Evolutionary conservation across 1,284 basidiomycete species (phyloP).

Genomic region (Malassezia sympodialis): DNA sequence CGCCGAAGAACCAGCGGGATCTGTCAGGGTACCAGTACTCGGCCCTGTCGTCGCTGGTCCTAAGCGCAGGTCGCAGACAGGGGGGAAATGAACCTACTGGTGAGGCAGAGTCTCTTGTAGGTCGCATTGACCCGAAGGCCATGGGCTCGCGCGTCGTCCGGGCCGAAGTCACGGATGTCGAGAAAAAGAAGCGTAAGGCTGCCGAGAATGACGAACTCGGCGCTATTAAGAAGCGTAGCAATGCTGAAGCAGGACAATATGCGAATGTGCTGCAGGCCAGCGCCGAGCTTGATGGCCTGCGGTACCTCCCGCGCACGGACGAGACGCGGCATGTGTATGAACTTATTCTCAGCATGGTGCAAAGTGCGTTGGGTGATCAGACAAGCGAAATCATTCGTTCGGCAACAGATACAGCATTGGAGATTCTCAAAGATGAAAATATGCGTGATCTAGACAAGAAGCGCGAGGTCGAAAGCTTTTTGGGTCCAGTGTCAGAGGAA

Average conservation of each 20-base stretch:
- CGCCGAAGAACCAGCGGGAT: slow-evolving; percentile 40
- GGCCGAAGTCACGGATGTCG: slow-evolving; percentile 77
- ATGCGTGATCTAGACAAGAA: slow-evolving; percentile 98
- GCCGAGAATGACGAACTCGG: slow-evolving; percentile 27
- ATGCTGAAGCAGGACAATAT: slow-evolving; percentile 42
- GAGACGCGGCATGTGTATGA: slow-evolving; percentile 93
- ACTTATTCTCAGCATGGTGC: slow-evolving; percentile 70
- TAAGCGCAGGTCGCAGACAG: slow-evolving; percentile 34
- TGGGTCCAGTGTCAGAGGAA: slow-evolving; percentile 64
- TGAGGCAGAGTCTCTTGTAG: slow-evolving; percentile 80
- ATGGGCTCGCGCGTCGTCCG: slow-evolving; percentile 87
- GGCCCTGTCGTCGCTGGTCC: slow-evolving; percentile 44
- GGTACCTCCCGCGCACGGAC: slow-evolving; percentile 80
- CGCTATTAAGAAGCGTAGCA: slow-evolving; percentile 20
- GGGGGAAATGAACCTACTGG: slow-evolving; percentile 70
- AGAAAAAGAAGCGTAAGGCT: slow-evolving; percentile 68
- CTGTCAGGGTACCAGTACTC: slow-evolving; percentile 47
- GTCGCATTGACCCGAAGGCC: slow-evolving; percentile 75
- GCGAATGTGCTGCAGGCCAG: slow-evolving; percentile 58
- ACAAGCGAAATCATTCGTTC: slow-evolving; percentile 89
- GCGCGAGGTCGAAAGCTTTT: slow-evolving; percentile 75
- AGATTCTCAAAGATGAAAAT: slow-evolving; percentile 77
- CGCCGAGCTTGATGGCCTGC: slow-evolving; percentile 67
- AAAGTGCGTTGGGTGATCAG: slow-evolving; percentile 67
- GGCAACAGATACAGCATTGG: slow-evolving; percentile 81